Conservation (phyloP, 768 basidiomycete species). For the Baorangia bicolor region DNA sequence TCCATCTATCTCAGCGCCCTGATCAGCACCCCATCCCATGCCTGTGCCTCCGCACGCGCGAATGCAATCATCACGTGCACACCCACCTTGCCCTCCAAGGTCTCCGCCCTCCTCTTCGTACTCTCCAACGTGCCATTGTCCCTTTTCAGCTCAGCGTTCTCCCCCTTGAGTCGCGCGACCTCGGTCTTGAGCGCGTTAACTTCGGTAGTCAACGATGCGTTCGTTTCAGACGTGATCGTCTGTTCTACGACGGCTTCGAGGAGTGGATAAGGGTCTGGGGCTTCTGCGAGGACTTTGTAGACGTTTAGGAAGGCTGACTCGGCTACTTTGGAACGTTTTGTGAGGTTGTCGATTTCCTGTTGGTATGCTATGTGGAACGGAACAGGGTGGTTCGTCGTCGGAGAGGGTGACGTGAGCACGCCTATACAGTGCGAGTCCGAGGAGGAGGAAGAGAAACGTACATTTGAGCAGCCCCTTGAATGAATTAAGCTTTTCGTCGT, state of each 20-base stretch:
- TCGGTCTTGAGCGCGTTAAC: conserved; percentile 75
- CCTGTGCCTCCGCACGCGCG: not conserved
- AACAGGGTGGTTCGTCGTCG: not conserved
- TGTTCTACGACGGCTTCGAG: conserved; percentile 96
- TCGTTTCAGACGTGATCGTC: conserved; percentile 67
- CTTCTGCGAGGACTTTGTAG: conserved; percentile 95
- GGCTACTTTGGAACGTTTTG: conserved; percentile 85
- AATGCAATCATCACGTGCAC: not conserved
- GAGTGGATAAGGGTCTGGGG: conserved; percentile 95
- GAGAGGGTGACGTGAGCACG: too few species aligned
- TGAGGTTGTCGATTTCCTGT: conserved; percentile 93
- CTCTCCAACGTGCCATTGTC: conserved; percentile 65
- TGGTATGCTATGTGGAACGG: conserved; percentile 72
- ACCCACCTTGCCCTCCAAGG: conserved; percentile 78
- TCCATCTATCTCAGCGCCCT: conserved; percentile 74
- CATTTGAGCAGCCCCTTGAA: conserved; percentile 92
- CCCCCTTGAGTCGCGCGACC: conserved; percentile 68
- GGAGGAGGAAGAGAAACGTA: conserved; percentile 30
- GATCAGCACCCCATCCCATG: conserved; percentile 1
- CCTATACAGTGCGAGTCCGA: not conserved
- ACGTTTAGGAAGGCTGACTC: conserved; percentile 97
- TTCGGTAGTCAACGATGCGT: conserved; percentile 49
- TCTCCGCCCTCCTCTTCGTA: conserved; percentile 74
- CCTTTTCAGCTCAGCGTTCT: conserved; percentile 78
- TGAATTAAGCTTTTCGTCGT: conserved; percentile 80